Conservation (phyloP, 306 rosid genomes). For the Rosa chinensis region DNA sequence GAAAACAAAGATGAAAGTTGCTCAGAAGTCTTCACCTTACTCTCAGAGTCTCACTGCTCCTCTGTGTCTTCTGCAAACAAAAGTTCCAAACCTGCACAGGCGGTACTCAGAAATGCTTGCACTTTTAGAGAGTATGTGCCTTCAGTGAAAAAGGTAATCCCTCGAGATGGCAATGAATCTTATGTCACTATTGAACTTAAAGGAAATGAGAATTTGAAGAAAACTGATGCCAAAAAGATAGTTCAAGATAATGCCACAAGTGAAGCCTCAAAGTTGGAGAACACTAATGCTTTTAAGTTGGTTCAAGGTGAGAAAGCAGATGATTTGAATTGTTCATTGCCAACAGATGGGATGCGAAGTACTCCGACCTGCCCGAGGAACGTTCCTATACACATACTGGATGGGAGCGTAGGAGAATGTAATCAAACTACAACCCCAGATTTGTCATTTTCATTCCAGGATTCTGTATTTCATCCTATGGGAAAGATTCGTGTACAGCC, state of each 20-base stretch:
- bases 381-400: slow-evolving; percentile 84
- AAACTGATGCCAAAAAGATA: slow-evolving; percentile 38
- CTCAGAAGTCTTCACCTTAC: slow-evolving; percentile 48
- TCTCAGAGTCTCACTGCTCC: slow-evolving; percentile 58
- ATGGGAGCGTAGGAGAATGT: slow-evolving; percentile 60
- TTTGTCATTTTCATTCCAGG: slow-evolving; percentile 48
- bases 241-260: slow-evolving; percentile 45
- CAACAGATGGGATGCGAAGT: slow-evolving; percentile 64
- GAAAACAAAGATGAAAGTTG: slow-evolving; percentile 54
- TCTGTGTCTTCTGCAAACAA: slow-evolving; percentile 60
- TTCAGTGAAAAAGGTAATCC: slow-evolving; percentile 47
- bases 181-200: slow-evolving; percentile 42
- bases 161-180: slow-evolving; percentile 48
- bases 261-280: slow-evolving; percentile 46
- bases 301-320: slow-evolving; percentile 53
- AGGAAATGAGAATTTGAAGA: slow-evolving; percentile 50
- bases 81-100: slow-evolving; percentile 39
- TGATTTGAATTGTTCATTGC: slow-evolving; percentile 46
- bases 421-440: slow-evolving; percentile 51
- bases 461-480: slow-evolving; percentile 54
- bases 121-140: slow-evolving; percentile 61
- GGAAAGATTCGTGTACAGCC: slow-evolving; percentile 51
- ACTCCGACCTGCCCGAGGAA: slow-evolving; percentile 82
- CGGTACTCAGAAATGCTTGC: slow-evolving; percentile 39
- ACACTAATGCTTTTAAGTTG: slow-evolving; percentile 42